Base-by-base conservation (phyloP, 1,139 yeast species). In the Blastobotrys illinoisensis region DNA sequence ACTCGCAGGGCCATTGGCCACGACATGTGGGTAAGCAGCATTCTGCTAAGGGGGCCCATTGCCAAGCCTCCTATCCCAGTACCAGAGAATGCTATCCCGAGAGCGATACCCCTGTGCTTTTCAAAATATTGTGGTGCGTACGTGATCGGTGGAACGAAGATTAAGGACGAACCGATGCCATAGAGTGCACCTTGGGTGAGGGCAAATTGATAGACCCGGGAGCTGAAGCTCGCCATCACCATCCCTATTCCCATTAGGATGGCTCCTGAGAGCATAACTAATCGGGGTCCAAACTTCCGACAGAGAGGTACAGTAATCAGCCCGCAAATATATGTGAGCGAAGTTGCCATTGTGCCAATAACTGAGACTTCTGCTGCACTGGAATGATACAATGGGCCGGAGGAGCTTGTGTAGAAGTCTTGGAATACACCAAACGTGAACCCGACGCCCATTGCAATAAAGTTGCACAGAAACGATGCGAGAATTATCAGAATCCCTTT, bases 61-160 rank as follows among this genome's bases (percentile, higher is more conserved):
- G 67, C 69, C 46, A 76, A 64, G 1, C 76, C 79, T 3, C 79
- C 79, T 48, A 75, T 62, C 4, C 79, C 79, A 0, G 78, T 70
- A 1, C 79, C 79, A 13, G 76, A 64, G 54, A 75, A 74, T 4
- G 75, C 61, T n/a, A 74, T 54, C 1, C 79, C 79, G 71, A 74
- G 68, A 0, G 79, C 79, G 52, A 73, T 66, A 5, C 75, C 78
- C 53, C 79, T 60, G 54, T 71, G 71, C 45, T 66, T 62, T 32
- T 65, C 64, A 59, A 71, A 76, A 56, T 67, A 75, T 5, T 72
- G 71, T 1, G 79, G 79, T 1, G 75, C 74, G 58, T 73, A 71
- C 0, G 73, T 71, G 11, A 74, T 75, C 1, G 79, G 78, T 1
- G 78, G 76, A 23, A 73, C 58, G 58, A 75, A 76, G 1, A 70